Evolutionary conservation across 805 yeast genomes (phyloP), one percentile per base, ranked within the genome.

Genomic region (Kuraishia molischiana): DNA sequence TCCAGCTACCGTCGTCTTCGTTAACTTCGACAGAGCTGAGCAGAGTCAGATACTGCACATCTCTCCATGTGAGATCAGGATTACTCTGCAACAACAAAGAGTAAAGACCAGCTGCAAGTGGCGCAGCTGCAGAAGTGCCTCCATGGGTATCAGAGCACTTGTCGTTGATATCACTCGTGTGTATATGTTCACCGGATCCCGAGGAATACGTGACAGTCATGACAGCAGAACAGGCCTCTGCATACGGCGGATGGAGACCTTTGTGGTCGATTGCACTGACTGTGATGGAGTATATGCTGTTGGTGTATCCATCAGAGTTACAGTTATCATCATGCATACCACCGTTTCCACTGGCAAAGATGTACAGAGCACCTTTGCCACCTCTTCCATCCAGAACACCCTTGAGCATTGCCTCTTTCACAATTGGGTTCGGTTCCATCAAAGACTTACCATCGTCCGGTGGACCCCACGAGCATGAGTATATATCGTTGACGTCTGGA

Each of bases 111-210:
- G 97, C 97, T 0, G 97, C 97, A 40, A 92, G 67, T 0, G 98
- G 98, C 0, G 98, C 98, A 13, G 98, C 97, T 0, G 98, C 98
- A 18, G 97, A 90, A 0, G 98, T 92, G 17, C 98, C 98, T 9
- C 97, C 96, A 57, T 92, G 98, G 19, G 48, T 57, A 29, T 69
- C 69, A 2, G 94, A 64, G 58, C 98, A 92, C 46, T 63, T 58
- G 5, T 71, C 69, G 36, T 77, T 67, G 32, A 85, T 69, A 54
- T 85, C 95, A 2, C 96, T 83, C 5, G 97, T 84, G 52, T 84
- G 89, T 40, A 92, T 90, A 51, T 77, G 82, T 52, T 85, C 95
- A 26, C 85, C 84, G 3, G 89, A 77, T 1, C 97, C 97, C 2
- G 96, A 85, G 3, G 94, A 80, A 52, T 87, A 92, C 0, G 97